A percentile compares a stretch with the other conserved stretches of the same genome.
Evolutionary conservation across 1,284 basidiomycete genomes (phyloP).

Genomic region (Fomitopsis palustris): DNA sequence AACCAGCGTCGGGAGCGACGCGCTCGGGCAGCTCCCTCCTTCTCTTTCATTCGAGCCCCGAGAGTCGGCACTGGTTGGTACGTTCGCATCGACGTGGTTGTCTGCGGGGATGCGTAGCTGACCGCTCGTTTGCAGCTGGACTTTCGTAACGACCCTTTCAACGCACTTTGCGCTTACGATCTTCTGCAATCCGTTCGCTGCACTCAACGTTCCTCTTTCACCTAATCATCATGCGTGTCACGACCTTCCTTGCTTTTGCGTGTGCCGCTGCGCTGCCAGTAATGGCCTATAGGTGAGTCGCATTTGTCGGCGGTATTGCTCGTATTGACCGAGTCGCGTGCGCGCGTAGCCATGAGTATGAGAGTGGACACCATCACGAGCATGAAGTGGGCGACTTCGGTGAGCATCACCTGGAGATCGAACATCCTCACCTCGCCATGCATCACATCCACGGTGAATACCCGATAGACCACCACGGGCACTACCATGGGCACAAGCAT

Average conservation of each 20-base stretch:
- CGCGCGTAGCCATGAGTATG: not conserved
- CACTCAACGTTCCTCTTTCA: not conserved
- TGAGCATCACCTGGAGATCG: not conserved
- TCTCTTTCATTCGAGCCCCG: not conserved
- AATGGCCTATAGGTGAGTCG: not conserved
- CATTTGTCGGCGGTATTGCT: not conserved
- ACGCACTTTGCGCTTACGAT: not conserved
- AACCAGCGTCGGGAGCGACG: not conserved
- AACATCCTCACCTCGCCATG: not conserved
- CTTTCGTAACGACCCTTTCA: not conserved
- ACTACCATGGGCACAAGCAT: not conserved
- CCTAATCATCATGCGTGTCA: not conserved
- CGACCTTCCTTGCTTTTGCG: not conserved
- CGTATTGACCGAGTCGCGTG: too few relatives aligned
- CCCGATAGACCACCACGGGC: not conserved
- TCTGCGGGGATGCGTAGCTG: not conserved
- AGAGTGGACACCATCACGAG: not conserved
- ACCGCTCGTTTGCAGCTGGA: not conserved
- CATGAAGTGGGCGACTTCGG: not conserved
- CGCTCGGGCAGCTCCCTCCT: not conserved
- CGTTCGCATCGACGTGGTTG: not conserved
- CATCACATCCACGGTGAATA: not conserved
- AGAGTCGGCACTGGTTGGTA: slow-evolving; percentile 2
- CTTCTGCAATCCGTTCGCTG: not conserved
- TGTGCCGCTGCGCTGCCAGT: not conserved